Conservation (phyloP, 352 stramenopile genomes). For the Pythium grandisporangium region DNA sequence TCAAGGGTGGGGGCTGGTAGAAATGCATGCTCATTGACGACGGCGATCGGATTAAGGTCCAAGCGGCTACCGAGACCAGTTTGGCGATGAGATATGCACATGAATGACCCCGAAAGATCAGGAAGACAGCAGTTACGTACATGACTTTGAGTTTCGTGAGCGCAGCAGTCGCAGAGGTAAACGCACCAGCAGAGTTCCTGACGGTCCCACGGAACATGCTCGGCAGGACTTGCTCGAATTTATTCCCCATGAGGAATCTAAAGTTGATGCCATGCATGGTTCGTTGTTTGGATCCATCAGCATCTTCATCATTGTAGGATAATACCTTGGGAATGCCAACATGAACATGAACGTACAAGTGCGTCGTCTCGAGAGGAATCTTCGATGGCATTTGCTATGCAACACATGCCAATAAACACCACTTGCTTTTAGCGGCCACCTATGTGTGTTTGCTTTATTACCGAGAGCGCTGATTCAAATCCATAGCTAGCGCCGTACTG, state of each 20-base stretch:
- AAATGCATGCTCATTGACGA: slow-evolving; percentile 77
- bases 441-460: no score
- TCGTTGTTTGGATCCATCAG: no score
- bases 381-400: slow-evolving; percentile 45
- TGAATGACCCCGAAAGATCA: background rate
- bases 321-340: background rate
- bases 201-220: slow-evolving; percentile 60
- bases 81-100: slow-evolving; percentile 2
- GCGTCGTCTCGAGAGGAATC: slow-evolving; percentile 57
- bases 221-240: slow-evolving; percentile 46
- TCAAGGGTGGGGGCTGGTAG: slow-evolving; percentile 33
- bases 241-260: slow-evolving; percentile 66
- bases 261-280: no score
- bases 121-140: slow-evolving; percentile 16
- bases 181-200: slow-evolving; percentile 40
- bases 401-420: no score
- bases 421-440: no score
- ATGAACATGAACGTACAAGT: slow-evolving; percentile 35
- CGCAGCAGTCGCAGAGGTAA: slow-evolving; percentile 23
- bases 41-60: slow-evolving; percentile 58
- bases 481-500: no score
- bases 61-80: slow-evolving; percentile 28
- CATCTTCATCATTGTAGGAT: slow-evolving; percentile 3
- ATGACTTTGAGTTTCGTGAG: slow-evolving; percentile 65
- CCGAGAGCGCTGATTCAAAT: no score